A percentile compares a stretch with the other conserved stretches of the same genome.
phyloP scores from a whole-genome alignment of 75 land plant genomes.

The Ceratopteris richardii region DNA sequence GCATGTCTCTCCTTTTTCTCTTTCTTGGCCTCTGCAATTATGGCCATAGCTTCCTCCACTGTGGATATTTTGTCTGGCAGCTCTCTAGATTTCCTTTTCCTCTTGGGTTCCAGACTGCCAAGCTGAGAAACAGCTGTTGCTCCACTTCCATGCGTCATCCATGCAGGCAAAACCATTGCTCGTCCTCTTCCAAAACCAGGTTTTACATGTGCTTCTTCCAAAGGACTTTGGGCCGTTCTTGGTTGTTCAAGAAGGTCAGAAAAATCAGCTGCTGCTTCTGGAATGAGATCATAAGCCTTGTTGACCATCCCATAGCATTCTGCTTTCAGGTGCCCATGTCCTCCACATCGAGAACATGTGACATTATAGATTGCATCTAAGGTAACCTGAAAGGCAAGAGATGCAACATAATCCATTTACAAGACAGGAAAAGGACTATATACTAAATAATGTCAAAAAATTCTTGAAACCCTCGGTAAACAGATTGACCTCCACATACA shows the following conservation, averaged over 20 bases:
- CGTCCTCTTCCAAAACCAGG: constrained; percentile 20
- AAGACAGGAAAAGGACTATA: too few species aligned
- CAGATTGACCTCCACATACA: too few species aligned
- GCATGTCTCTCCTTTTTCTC: constrained; percentile 14
- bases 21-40: constrained; percentile 22
- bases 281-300: constrained; percentile 21
- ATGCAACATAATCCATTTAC: neutral
- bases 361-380: constrained; percentile 33
- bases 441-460: neutral
- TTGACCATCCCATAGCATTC: constrained; percentile 23
- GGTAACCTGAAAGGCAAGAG: constrained; percentile 20
- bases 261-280: constrained; percentile 18
- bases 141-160: constrained; percentile 33
- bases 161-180: constrained; percentile 24
- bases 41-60: constrained; percentile 24
- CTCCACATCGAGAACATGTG: constrained; percentile 27
- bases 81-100: neutral
- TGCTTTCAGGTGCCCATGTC: constrained; percentile 31
- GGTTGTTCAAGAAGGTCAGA: neutral
- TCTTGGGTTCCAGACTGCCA: neutral
- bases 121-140: neutral
- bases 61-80: constrained; percentile 26
- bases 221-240: neutral
- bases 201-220: neutral
- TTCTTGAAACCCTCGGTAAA: neutral